These are phyloP conservation scores for Salvia miltiorrhiza DNA, from an alignment of 257 asterid species.

Conservation along the genomic window DNA sequence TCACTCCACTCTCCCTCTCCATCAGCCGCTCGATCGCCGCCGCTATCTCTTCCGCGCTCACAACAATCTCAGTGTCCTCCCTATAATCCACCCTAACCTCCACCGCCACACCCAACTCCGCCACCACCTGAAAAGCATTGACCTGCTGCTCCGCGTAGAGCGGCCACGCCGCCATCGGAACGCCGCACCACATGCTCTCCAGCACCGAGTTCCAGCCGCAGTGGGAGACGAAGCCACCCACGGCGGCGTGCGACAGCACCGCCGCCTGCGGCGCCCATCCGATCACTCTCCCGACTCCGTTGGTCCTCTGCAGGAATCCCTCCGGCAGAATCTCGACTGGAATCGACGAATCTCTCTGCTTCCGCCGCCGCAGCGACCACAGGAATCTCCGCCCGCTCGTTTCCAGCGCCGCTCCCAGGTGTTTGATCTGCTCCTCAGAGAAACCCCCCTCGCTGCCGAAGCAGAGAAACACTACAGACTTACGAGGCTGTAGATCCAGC, in stretches of 20 bases:
- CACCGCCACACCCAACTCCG: constrained; percentile 36
- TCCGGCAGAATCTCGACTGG: constrained; percentile 33
- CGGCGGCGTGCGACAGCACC: constrained; percentile 36
- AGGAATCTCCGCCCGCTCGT: constrained; percentile 39
- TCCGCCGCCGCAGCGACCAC: constrained; percentile 34
- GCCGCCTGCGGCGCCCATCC: constrained; percentile 53
- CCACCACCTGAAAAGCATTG: constrained; percentile 39
- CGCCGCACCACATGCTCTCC: constrained; percentile 42
- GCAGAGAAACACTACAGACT: constrained; percentile 47
- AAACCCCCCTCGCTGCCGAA: constrained; percentile 52
- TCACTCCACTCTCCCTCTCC: constrained; percentile 23
- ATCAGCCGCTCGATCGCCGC: constrained; percentile 29
- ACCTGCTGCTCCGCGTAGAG: constrained; percentile 40
- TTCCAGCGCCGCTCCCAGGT: constrained; percentile 45
- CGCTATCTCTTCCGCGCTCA: constrained; percentile 35
- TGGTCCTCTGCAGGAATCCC: constrained; percentile 33
- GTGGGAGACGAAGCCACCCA: constrained; percentile 43
- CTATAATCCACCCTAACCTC: constrained; percentile 30
- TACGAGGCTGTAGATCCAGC: constrained; percentile 33
- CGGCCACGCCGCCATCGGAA: constrained; percentile 47
- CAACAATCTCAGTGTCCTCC: constrained; percentile 3
- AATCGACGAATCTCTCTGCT: neutral
- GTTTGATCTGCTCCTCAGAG: constrained; percentile 42
- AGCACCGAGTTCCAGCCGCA: constrained; percentile 42
- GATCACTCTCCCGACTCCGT: constrained; percentile 30